Evolutionary conservation across 441 rosid genomes (phyloP).

Genomic region (Bruguiera hainesii): DNA sequence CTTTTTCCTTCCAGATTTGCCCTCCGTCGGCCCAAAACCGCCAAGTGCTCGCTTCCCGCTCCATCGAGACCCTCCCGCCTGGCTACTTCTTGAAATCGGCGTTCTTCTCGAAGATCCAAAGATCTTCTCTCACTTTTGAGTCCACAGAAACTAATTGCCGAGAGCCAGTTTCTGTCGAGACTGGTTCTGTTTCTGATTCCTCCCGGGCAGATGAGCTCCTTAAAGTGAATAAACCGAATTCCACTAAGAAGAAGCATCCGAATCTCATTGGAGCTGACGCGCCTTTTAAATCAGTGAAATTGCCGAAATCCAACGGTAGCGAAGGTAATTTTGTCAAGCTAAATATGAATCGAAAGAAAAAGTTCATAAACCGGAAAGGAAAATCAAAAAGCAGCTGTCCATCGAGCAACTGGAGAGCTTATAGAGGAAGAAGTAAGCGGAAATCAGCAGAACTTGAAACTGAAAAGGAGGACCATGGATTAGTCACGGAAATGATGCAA

Average conservation of each 20-base stretch:
- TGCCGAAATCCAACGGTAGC: constrained; percentile 35
- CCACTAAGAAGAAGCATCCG: constrained; percentile 40
- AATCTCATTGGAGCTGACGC: constrained; percentile 58
- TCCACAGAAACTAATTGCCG: constrained; percentile 13
- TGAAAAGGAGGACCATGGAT: constrained; percentile 39
- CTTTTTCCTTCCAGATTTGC: constrained; percentile 69
- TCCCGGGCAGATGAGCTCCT: background rate
- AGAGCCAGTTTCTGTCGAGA: constrained; percentile 5
- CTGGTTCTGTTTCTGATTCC: background rate
- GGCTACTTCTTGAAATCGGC: constrained; percentile 54
- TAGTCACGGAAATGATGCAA: constrained; percentile 37
- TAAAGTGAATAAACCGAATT: constrained; percentile 3
- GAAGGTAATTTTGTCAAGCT: constrained; percentile 92
- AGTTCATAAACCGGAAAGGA: constrained; percentile 47
- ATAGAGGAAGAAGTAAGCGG: constrained; percentile 42
- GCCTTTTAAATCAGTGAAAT: constrained; percentile 45
- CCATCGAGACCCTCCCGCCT: constrained; percentile 49
- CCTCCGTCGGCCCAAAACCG: constrained; percentile 29
- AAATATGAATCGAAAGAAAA: constrained; percentile 49
- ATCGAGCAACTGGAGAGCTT: constrained; percentile 23
- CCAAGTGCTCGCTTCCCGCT: constrained; percentile 17
- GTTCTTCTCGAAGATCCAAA: constrained; percentile 57
- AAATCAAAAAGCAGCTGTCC: constrained; percentile 26
- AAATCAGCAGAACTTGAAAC: constrained; percentile 22
- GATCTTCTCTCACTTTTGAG: constrained; percentile 45